Evolutionary conservation across 306 rosid species (phyloP).

Genomic region (Sesbania bispinosa): DNA sequence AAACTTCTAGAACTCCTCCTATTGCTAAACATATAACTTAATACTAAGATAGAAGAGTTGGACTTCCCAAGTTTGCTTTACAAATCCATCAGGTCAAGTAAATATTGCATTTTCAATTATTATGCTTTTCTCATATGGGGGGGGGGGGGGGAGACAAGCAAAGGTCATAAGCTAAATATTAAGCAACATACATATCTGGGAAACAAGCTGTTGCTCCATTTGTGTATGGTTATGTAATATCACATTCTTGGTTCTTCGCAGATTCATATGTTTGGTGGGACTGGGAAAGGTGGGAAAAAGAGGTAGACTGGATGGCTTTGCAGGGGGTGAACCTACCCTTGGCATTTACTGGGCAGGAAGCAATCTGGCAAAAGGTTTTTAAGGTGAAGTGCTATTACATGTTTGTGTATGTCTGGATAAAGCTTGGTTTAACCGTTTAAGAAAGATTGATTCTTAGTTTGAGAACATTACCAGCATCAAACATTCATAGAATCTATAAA

Average conservation of each 20-base stretch:
- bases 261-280: conserved; percentile 99
- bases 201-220: background rate
- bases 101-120: background rate
- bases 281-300: conserved; percentile 98
- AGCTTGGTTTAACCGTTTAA: background rate
- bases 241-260: conserved; percentile 30
- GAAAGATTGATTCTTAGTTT: conserved; percentile 2
- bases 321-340: conserved; percentile 94
- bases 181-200: background rate
- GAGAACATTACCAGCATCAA: background rate
- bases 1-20: background rate
- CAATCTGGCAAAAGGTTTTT: conserved; percentile 90
- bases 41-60: background rate
- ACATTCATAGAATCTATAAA: conserved; percentile 1
- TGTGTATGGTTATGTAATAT: conserved; percentile 16
- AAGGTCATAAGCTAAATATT: background rate
- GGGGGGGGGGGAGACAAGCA: background rate
- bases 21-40: background rate
- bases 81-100: background rate
- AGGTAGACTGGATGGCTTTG: conserved; percentile 99
- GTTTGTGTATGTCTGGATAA: background rate
- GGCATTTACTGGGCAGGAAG: conserved; percentile 93
- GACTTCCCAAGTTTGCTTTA: background rate
- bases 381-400: conserved; percentile 44
- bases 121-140: background rate